Conservation (phyloP, 1,139 yeast species). For the Zygosaccharomyces pseudobailii region DNA sequence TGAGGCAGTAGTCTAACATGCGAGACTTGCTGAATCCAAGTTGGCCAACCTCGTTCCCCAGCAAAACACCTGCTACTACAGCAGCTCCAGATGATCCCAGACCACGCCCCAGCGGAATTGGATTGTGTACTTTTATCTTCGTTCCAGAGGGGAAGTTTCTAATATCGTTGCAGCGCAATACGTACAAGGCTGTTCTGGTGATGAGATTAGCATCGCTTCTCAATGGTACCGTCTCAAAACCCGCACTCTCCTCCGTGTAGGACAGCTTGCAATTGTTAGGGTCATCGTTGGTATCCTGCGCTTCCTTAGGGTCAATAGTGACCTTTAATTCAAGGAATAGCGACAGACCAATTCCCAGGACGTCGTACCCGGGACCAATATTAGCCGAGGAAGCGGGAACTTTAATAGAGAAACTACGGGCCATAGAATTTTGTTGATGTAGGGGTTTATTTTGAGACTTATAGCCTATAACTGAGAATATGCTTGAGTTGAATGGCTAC, state of each 20-base stretch:
- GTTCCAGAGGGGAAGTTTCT: slow-evolving; percentile 79
- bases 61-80: slow-evolving; percentile 92
- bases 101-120: slow-evolving; percentile 95
- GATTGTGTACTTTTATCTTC: slow-evolving; percentile 73
- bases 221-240: slow-evolving; percentile 74
- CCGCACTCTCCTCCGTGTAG: slow-evolving; percentile 68
- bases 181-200: slow-evolving; percentile 88
- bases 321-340: slow-evolving; percentile 69
- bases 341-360: slow-evolving; percentile 82
- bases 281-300: slow-evolving; percentile 48
- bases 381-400: slow-evolving; percentile 98
- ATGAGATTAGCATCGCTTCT: slow-evolving; percentile 73
- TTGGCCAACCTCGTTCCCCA: slow-evolving; percentile 80
- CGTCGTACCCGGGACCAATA: slow-evolving; percentile 98
- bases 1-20: slow-evolving; percentile 86
- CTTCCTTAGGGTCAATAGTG: slow-evolving; percentile 47
- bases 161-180: slow-evolving; percentile 75
- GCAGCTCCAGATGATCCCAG: slow-evolving; percentile 99
- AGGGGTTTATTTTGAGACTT: neutral
- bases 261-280: slow-evolving; percentile 64
- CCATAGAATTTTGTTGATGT: slow-evolving; percentile 23
- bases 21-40: slow-evolving; percentile 70
- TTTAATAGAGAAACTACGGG: slow-evolving; percentile 50
- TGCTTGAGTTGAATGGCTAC: neutral
- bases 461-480: neutral